phyloP scores from a whole-genome alignment of 2,329 filamentous ascomycete genomes.

The Lachnellula cervina region DNA sequence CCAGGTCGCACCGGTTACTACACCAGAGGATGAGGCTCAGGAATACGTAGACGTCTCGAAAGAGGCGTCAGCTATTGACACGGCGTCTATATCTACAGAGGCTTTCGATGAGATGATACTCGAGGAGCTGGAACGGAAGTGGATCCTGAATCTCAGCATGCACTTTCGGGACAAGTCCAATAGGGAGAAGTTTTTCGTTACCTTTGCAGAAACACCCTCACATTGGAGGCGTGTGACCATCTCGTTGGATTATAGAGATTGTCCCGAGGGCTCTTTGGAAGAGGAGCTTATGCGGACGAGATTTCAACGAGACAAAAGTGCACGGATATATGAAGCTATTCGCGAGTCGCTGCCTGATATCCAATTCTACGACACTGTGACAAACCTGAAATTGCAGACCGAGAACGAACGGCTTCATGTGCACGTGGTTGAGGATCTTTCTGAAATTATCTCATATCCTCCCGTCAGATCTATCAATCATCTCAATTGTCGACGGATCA shows the following conservation, averaged over 20 bases:
- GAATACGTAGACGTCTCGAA: constrained; percentile 28
- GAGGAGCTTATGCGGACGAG: constrained; percentile 71
- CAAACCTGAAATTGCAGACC: constrained; percentile 90
- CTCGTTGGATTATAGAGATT: constrained; percentile 84
- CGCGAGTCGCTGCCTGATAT: constrained; percentile 89
- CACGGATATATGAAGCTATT: constrained; percentile 90
- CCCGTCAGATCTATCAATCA: constrained; percentile 68
- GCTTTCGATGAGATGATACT: constrained; percentile 61
- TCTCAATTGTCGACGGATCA: constrained; percentile 58
- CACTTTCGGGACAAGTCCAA: constrained; percentile 91
- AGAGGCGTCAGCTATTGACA: constrained; percentile 22
- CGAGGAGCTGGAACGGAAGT: constrained; percentile 77
- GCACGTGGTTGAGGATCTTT: constrained; percentile 91
- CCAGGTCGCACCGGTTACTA: constrained; percentile 8
- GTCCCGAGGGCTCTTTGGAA: constrained; percentile 77
- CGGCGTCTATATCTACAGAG: constrained; percentile 28
- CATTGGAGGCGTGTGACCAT: constrained; percentile 86
- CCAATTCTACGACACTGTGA: constrained; percentile 92
- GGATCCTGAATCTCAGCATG: constrained; percentile 98
- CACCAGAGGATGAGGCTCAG: constrained; percentile 17
- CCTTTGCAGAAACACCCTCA: constrained; percentile 75
- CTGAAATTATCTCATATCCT: constrained; percentile 86
- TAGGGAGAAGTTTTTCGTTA: constrained; percentile 96
- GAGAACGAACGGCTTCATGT: constrained; percentile 84
- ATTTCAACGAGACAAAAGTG: constrained; percentile 87